phyloP scores from a whole-genome alignment of 306 rosid genomes.

The Clitoria ternatea region DNA sequence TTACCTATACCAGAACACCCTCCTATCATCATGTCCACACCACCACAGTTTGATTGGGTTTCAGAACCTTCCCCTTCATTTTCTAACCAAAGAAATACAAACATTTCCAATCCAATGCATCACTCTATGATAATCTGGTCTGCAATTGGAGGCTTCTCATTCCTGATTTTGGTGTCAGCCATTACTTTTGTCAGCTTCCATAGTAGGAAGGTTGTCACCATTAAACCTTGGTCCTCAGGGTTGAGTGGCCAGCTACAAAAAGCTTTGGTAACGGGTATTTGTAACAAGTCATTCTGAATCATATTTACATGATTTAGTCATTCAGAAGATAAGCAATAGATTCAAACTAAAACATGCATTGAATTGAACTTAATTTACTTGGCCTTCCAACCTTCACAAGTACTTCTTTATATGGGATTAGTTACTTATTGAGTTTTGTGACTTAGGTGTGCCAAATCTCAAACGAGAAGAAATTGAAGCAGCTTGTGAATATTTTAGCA shows the following conservation, averaged over 20 bases:
- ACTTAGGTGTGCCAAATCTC: constrained; percentile 86
- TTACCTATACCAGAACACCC: constrained; percentile 29
- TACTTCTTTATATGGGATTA: neutral
- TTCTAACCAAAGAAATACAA: constrained; percentile 26
- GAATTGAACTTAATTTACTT: neutral
- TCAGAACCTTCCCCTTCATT: constrained; percentile 39
- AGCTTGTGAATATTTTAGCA: constrained; percentile 98
- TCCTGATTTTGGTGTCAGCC: constrained; percentile 42
- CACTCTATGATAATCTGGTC: constrained; percentile 38
- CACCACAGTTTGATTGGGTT: constrained; percentile 20
- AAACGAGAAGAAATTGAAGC: constrained; percentile 61
- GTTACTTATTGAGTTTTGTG: constrained; percentile 3
- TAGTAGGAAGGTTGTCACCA: constrained; percentile 61
- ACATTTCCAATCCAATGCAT: constrained; percentile 30
- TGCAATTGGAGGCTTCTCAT: constrained; percentile 46
- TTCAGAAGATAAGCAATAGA: neutral
- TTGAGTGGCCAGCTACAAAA: constrained; percentile 94
- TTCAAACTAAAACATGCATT: neutral
- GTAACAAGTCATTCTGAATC: neutral
- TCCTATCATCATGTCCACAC: constrained; percentile 26
- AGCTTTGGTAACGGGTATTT: constrained; percentile 78
- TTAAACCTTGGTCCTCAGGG: constrained; percentile 97
- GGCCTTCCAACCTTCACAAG: neutral
- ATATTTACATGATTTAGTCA: neutral
- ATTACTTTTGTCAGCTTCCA: constrained; percentile 36